phyloP scores from a whole-genome alignment of 1,284 basidiomycete species.

The Lentinula novae-zelandiae region DNA sequence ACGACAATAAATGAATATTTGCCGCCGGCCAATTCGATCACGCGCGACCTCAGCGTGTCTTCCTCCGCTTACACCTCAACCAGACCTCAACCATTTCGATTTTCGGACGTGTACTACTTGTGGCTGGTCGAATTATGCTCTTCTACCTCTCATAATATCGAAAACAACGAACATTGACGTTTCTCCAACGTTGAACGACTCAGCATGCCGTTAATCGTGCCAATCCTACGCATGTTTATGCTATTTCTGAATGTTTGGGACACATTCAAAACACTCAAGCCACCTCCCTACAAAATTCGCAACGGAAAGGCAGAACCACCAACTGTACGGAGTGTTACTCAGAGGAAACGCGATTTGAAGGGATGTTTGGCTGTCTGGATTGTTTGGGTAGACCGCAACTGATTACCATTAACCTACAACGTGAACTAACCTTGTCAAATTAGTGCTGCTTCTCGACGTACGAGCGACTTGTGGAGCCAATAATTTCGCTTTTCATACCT shows the following conservation, averaged over 20 bases:
- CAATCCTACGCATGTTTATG: conserved; percentile 60
- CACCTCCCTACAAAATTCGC: conserved; percentile 55
- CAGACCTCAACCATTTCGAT: background rate
- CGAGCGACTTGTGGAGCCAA: conserved; percentile 57
- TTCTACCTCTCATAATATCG: background rate
- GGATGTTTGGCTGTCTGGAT: conserved; percentile 79
- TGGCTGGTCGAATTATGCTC: background rate
- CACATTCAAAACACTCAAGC: conserved; percentile 76
- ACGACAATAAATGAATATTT: too few relatives aligned
- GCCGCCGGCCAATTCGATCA: background rate
- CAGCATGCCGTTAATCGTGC: conserved; percentile 66
- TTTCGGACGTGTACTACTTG: background rate
- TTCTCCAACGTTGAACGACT: background rate
- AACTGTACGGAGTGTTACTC: conserved; percentile 60
- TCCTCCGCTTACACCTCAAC: background rate
- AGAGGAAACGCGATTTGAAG: conserved; percentile 79
- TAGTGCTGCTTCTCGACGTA: conserved; percentile 63
- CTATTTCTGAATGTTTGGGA: conserved; percentile 78
- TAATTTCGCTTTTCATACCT: conserved; percentile 67
- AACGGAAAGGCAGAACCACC: conserved; percentile 49
- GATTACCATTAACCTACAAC: background rate
- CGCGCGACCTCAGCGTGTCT: background rate
- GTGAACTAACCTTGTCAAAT: conserved; percentile 1
- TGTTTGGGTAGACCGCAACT: conserved; percentile 60
- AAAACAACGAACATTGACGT: background rate